Evolutionary conservation across 2,329 filamentous ascomycete species (phyloP), one percentile per base, ranked within the genome.

Genomic region (Arthrinium puccinioides): DNA sequence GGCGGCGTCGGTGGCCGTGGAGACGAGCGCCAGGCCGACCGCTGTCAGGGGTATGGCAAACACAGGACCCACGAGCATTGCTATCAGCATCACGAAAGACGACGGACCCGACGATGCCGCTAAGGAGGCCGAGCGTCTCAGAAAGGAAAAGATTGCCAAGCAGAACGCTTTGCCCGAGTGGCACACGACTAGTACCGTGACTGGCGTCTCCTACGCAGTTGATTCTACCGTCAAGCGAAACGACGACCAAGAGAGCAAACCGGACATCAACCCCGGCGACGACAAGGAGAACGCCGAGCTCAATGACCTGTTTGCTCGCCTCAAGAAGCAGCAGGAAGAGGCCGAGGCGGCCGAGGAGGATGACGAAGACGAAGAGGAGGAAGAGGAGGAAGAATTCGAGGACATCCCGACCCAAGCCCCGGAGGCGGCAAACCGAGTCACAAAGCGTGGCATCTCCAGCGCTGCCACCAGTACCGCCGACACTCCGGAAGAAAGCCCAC

Each of bases 111-210:
- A 77, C 9, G 79, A 82, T 47, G 81, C 79, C 35, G 79, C 84
- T 50, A 74, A 75, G 54, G 74, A 74, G 24, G 77, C 76, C 23
- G 81, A 84, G 50, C 68, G 72, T 40, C 72, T 70, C n/a, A 69
- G 72, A 31, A 82, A 79, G 53, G 79, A 82, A 51, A 76, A 77
- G 56, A 67, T 80, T 44, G 76, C 79, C 2, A 66, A 70, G 47
- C 79, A 85, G 52, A 87, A 87, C 52, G 79, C 76, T 7, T 60
- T 87, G 42, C 83, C 83, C 3, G 63, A 70, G 8, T 87, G 83
- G 80, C 84, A 86, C 62, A 76, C 78, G 1, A 74, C 81, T 39
- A 84, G 79, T 44, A 86, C 82, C 2, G 73, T 86, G 32, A 78
- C 70, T 5, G 76, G 77, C 35, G 70, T 78, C 41, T 72, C 74